A percentile compares a stretch with the other conserved stretches of the same genome.
These are phyloP conservation scores for Pontederia crassipes DNA, from an alignment of 176 grass and related monocot genomes.

Conservation along the genomic window DNA sequence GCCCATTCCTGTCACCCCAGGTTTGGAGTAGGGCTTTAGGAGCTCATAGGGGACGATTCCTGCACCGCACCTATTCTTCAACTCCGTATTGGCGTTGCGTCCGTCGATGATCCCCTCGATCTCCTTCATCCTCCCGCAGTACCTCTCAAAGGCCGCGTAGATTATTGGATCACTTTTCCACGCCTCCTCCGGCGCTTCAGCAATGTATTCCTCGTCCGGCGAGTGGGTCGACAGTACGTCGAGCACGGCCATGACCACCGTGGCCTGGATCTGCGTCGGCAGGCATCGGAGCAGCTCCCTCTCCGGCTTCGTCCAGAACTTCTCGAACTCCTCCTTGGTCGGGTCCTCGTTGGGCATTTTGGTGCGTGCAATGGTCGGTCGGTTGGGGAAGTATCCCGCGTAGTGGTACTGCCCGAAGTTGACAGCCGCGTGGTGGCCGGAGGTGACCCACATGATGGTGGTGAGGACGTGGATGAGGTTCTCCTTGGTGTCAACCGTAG, in stretches of 20 bases:
- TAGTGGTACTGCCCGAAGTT: slow-evolving; percentile 92
- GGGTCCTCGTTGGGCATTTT: slow-evolving; percentile 66
- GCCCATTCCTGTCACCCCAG: slow-evolving; percentile 45
- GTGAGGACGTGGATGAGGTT: slow-evolving; percentile 39
- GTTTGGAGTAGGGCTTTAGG: slow-evolving; percentile 52
- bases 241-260: slow-evolving; percentile 55
- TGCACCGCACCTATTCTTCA: slow-evolving; percentile 53
- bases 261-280: slow-evolving; percentile 63
- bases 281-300: slow-evolving; percentile 34
- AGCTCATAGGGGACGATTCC: slow-evolving; percentile 66
- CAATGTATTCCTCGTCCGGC: slow-evolving; percentile 85
- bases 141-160: slow-evolving; percentile 64
- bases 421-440: slow-evolving; percentile 69
- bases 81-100: slow-evolving; percentile 35
- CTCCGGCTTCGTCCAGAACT: slow-evolving; percentile 48
- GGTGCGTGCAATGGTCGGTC: slow-evolving; percentile 45
- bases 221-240: slow-evolving; percentile 77
- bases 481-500: slow-evolving; percentile 26
- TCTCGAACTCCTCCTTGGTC: slow-evolving; percentile 15
- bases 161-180: slow-evolving; percentile 51
- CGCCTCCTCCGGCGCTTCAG: slow-evolving; percentile 33
- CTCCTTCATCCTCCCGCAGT: slow-evolving; percentile 57
- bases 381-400: slow-evolving; percentile 86
- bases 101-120: slow-evolving; percentile 54
- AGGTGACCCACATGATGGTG: slow-evolving; percentile 80